Conservation (phyloP, 2,329 filamentous ascomycete genomes). For the Diaporthe sp. region DNA sequence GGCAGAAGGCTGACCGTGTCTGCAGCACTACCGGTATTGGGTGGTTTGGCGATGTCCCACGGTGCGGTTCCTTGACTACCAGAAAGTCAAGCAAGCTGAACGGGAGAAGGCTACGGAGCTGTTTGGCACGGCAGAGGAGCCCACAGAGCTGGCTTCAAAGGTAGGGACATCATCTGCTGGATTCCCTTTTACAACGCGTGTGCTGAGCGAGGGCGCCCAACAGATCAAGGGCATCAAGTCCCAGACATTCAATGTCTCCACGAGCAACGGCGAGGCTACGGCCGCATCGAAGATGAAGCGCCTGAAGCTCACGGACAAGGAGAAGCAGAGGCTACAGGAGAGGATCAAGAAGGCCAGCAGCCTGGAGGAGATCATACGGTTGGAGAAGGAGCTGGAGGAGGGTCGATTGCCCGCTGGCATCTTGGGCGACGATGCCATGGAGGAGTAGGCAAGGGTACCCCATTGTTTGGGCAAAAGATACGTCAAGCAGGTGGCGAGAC, state of each 20-base stretch:
- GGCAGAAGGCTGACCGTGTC: slow-evolving; percentile 10
- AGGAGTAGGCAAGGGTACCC: slow-evolving; percentile 77
- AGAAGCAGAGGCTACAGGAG: slow-evolving; percentile 87
- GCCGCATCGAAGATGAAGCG: slow-evolving; percentile 76
- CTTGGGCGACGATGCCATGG: slow-evolving; percentile 69
- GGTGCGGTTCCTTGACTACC: slow-evolving; percentile 92
- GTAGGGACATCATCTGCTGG: slow-evolving; percentile 52
- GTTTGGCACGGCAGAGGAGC: slow-evolving; percentile 84
- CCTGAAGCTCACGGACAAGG: slow-evolving; percentile 88
- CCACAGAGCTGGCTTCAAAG: slow-evolving; percentile 84
- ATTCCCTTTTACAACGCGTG: background rate
- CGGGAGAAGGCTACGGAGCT: slow-evolving; percentile 81
- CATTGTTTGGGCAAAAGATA: slow-evolving; percentile 46
- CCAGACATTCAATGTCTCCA: slow-evolving; percentile 74
- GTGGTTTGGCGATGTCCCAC: slow-evolving; percentile 87
- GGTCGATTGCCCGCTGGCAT: slow-evolving; percentile 84
- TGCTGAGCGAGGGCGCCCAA: slow-evolving; percentile 29
- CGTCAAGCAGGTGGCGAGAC: background rate
- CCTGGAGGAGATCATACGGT: slow-evolving; percentile 86
- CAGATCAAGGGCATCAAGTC: slow-evolving; percentile 89
- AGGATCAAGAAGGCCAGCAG: slow-evolving; percentile 91
- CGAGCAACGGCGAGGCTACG: slow-evolving; percentile 60
- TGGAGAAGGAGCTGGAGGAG: slow-evolving; percentile 94
- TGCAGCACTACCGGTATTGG: slow-evolving; percentile 91
- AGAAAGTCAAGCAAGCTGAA: slow-evolving; percentile 91